phyloP scores from a whole-genome alignment of 2,329 filamentous ascomycete species.

The Amauroascus niger region DNA sequence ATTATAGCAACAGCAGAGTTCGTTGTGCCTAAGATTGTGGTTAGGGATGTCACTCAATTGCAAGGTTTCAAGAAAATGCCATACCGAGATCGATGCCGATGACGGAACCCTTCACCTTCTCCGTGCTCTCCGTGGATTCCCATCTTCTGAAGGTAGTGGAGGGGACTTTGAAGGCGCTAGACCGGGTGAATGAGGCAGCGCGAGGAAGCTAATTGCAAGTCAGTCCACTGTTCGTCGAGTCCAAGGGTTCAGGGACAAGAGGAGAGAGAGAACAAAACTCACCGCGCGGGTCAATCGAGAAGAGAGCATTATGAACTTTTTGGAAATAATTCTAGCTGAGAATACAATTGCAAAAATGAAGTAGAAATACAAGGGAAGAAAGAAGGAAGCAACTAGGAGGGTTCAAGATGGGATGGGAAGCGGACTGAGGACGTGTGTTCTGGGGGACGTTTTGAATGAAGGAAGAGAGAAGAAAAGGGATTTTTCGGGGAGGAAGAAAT shows the following conservation, averaged over 20 bases:
- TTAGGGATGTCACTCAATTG: not conserved
- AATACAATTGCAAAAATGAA: constrained; percentile 23
- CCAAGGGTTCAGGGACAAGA: not conserved
- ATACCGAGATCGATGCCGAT: constrained; percentile 96
- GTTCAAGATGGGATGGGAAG: constrained; percentile 16
- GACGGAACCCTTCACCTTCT: constrained; percentile 88
- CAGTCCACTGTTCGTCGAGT: constrained; percentile 3
- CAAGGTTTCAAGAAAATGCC: constrained; percentile 20
- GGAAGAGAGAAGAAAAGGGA: constrained; percentile 24
- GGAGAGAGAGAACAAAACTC: no score
- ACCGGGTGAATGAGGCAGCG: constrained; percentile 60
- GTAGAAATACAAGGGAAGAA: constrained; percentile 26
- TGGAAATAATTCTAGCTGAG: constrained; percentile 24
- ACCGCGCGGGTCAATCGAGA: constrained; percentile 65
- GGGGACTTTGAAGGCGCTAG: constrained; percentile 59
- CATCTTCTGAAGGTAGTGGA: constrained; percentile 58
- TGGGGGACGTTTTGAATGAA: constrained; percentile 18
- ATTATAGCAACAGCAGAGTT: constrained; percentile 96
- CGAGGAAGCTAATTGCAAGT: constrained; percentile 56
- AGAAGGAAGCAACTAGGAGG: constrained; percentile 20
- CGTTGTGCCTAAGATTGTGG: constrained; percentile 56
- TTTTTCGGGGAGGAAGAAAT: constrained; percentile 17
- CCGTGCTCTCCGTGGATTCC: constrained; percentile 45
- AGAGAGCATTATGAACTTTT: constrained; percentile 55
- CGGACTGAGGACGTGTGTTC: constrained; percentile 26